Evolutionary conservation across 805 yeast species (phyloP).

Genomic region (Candida adriatica): DNA sequence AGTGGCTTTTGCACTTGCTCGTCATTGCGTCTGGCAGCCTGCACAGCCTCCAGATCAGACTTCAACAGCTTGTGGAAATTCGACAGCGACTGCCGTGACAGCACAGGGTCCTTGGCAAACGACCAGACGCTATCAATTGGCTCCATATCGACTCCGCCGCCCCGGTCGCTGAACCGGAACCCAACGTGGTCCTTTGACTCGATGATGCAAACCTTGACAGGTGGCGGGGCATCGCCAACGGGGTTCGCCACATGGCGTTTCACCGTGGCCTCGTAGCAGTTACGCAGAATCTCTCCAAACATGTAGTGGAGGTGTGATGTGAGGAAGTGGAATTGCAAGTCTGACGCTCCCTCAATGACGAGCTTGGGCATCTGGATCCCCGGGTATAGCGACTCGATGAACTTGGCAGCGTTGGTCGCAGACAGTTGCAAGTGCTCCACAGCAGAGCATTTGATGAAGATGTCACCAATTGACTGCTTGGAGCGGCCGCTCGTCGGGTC

Average conservation of each 20-base stretch:
- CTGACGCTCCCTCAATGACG: conserved; percentile 64
- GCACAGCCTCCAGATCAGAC: conserved; percentile 29
- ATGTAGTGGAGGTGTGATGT: conserved; percentile 82
- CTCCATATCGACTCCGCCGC: conserved; percentile 73
- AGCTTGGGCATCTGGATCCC: conserved; percentile 63
- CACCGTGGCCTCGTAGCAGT: conserved; percentile 78
- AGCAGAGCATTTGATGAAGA: conserved; percentile 74
- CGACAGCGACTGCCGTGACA: conserved; percentile 50
- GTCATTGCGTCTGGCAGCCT: conserved; percentile 10
- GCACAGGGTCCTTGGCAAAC: conserved; percentile 64
- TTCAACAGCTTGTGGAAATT: conserved; percentile 72
- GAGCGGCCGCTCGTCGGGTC: conserved; percentile 44
- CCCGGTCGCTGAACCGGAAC: conserved; percentile 80
- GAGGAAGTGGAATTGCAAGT: conserved; percentile 71
- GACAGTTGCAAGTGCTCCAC: conserved; percentile 56
- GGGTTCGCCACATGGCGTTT: conserved; percentile 32
- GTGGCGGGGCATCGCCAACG: conserved; percentile 44
- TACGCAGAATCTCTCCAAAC: conserved; percentile 81
- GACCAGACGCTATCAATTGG: conserved; percentile 72
- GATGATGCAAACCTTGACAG: conserved; percentile 71
- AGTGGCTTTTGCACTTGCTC: conserved; percentile 25
- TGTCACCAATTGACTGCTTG: conserved; percentile 56
- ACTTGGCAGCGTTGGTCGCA: conserved; percentile 40
- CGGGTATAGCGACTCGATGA: conserved; percentile 46
- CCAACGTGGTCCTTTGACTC: conserved; percentile 59